Conservation (phyloP, 768 basidiomycete species). For the Crepidotus variabilis region DNA sequence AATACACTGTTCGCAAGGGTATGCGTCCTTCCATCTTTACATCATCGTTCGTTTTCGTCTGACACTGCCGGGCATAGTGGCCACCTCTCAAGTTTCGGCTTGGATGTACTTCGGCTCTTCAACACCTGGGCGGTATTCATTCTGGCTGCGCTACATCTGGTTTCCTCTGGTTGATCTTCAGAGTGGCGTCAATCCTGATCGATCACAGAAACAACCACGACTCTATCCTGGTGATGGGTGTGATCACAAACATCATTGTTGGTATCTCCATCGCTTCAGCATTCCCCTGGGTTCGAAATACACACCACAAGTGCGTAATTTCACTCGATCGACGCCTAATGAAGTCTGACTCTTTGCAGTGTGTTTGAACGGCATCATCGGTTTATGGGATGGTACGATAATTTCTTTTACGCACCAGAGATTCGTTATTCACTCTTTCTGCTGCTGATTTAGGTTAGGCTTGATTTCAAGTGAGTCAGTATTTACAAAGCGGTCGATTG, state of each 20-base stretch:
- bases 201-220: constrained; percentile 47
- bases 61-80: constrained; percentile 27
- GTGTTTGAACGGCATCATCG: constrained; percentile 82
- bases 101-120: constrained; percentile 66
- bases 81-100: constrained; percentile 53
- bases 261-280: constrained; percentile 61
- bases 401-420: neutral
- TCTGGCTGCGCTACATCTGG: constrained; percentile 80
- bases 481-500: neutral
- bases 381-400: constrained; percentile 71
- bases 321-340: neutral
- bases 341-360: constrained; percentile 28
- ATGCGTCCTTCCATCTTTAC: constrained; percentile 5
- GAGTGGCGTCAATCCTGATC: constrained; percentile 50
- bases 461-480: constrained; percentile 45
- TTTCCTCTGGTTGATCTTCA: constrained; percentile 67
- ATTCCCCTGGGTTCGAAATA: constrained; percentile 77
- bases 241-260: constrained; percentile 57
- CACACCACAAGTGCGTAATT: constrained; percentile 68
- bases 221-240: constrained; percentile 56
- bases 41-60: constrained; percentile 6
- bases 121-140: constrained; percentile 83
- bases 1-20: constrained; percentile 82
- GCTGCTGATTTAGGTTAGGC: constrained; percentile 33
- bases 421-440: constrained; percentile 5